Base-by-base conservation (phyloP, 305 asterid species). In the Fraxinus ornus region DNA sequence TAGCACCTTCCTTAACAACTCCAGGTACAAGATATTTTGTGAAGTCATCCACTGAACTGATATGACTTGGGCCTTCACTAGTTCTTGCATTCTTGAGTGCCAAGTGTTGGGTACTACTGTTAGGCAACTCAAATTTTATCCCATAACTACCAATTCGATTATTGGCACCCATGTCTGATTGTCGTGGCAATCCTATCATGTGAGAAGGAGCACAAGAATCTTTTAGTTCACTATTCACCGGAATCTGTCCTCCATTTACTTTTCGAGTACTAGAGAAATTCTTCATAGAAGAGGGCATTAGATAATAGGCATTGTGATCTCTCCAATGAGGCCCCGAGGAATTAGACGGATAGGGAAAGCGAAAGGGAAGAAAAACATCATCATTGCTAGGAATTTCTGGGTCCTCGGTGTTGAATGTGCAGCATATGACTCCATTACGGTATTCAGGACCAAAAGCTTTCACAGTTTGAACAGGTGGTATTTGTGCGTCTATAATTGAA, bases 311-410 rank as follows among this genome's bases (percentile, higher is more conserved):
- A 73, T 83, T 91, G 64, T 86, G 84, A 79, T 68, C 81, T 83
- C 80, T 84, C 89, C 91, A 79, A 41, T 82, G 84, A 12, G 80
- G 28, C 79, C 89, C 82, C 3, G 86, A 79, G 41, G 91, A 78
- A 78, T 33, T 79, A 62, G 89, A 55, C 2, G 91, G 88, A 39
- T 92, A 88, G 44, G 97, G 88, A 80, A 87, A 85, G 76, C 92
- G 85, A 30, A 90, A 87, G 30, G 97, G 94, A 86, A 94, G 94
- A 83, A 92, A 93, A 71, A 90, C 93, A 79, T 93, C 92, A n/a
- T 93, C 97, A 33, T 94, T 93, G 83, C 88, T 81, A 15, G 98
- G 97, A 80, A 94, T 78, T 19, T 90, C 97, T 7, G 88, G 82
- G 80, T 95, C 97, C 81, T 90, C 96, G 0, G 91, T 89, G 52